These are phyloP conservation scores for Picea abies DNA, from an alignment of 83 land plant genomes.

Conservation along the genomic window DNA sequence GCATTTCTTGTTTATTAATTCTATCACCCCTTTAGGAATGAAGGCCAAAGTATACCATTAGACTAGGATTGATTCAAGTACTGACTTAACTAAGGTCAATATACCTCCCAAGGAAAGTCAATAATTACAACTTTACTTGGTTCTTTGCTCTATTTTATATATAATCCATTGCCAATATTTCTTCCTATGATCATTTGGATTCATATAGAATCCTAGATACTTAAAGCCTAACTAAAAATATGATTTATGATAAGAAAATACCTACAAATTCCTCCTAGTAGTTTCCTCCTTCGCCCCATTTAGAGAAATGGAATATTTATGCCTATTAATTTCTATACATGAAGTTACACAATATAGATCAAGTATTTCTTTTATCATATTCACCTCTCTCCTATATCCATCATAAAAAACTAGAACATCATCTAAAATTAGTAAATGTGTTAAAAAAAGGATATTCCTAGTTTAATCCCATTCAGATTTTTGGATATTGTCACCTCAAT, in stretches of 20 bases:
- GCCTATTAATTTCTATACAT: too few species aligned
- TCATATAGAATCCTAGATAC: background rate
- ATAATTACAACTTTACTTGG: too few species aligned
- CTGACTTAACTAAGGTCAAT: too few species aligned
- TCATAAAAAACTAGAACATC: too few species aligned
- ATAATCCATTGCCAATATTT: background rate
- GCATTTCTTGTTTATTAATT: background rate
- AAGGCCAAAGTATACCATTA: background rate
- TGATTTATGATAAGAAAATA: background rate
- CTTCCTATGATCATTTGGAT: background rate
- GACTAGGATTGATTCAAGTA: background rate
- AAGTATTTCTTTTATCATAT: too few species aligned
- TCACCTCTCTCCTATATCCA: too few species aligned
- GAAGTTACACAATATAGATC: too few species aligned
- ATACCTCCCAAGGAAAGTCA: too few species aligned
- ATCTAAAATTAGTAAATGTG: too few species aligned
- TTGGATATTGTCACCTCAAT: too few species aligned
- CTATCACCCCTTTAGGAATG: background rate
- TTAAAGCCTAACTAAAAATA: background rate
- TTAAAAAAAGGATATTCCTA: too few species aligned
- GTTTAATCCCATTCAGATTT: too few species aligned
- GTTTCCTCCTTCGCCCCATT: background rate
- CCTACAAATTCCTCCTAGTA: background rate
- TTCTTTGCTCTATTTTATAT: background rate
- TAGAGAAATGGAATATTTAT: background rate